Percentiles rank a stretch among this genome's conserved stretches.
Evolutionary conservation across 106 monocot species (phyloP).

Genomic region (Alisma plantagoaquatica): DNA sequence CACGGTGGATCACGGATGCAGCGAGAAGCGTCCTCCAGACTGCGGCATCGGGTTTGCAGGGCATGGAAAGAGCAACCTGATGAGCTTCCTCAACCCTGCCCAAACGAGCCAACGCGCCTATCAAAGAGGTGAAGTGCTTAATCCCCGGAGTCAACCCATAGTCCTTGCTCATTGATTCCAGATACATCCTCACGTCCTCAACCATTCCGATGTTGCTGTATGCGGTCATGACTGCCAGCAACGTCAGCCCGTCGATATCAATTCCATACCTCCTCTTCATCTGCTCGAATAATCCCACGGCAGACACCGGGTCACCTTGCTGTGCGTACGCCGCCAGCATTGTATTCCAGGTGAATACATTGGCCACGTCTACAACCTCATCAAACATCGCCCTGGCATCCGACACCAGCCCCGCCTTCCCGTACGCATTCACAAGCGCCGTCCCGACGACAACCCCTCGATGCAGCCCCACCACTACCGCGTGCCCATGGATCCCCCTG

Average conservation of each 20-base stretch:
- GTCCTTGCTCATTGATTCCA: slow-evolving; percentile 20
- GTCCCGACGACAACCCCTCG: slow-evolving; percentile 26
- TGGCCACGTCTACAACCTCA: background rate
- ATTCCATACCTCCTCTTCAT: slow-evolving; percentile 20
- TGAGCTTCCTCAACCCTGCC: slow-evolving; percentile 43
- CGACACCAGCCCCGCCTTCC: slow-evolving; percentile 27
- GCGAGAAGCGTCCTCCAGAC: slow-evolving; percentile 60
- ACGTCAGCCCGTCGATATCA: slow-evolving; percentile 25
- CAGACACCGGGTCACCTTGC: slow-evolving; percentile 28
- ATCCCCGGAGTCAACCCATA: slow-evolving; percentile 27
- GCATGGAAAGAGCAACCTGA: slow-evolving; percentile 28
- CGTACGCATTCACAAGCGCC: slow-evolving; percentile 35
- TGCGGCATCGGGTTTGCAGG: slow-evolving; percentile 42
- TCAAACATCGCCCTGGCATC: slow-evolving; percentile 29
- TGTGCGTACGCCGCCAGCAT: slow-evolving; percentile 34
- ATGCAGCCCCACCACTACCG: slow-evolving; percentile 26
- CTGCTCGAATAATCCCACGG: slow-evolving; percentile 15
- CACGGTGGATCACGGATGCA: slow-evolving; percentile 25
- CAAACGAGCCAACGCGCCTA: slow-evolving; percentile 38
- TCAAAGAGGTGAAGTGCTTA: slow-evolving; percentile 56
- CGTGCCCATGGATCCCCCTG: slow-evolving; percentile 36
- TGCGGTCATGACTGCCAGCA: slow-evolving; percentile 37
- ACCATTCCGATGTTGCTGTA: slow-evolving; percentile 42
- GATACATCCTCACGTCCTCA: slow-evolving; percentile 22
- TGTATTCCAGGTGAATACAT: slow-evolving; percentile 37